Evolutionary conservation across 75 land plant genomes (phyloP), one percentile per base, ranked within the genome.

Genomic region (Isoetes taiwanensis): DNA sequence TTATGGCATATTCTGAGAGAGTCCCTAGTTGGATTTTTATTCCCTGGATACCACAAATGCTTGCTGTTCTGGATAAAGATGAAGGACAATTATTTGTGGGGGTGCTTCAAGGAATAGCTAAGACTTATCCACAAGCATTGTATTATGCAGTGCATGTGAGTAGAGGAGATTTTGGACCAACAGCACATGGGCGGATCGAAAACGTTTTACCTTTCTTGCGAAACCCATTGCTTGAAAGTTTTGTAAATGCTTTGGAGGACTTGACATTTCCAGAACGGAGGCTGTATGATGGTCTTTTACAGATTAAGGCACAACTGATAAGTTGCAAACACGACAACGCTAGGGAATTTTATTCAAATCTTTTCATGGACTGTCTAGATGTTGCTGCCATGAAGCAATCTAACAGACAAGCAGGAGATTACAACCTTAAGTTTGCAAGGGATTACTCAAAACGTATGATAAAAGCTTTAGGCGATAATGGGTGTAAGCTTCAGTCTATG

Each of bases 1-100:
- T 75, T 30, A 20, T 40, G 10, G 3, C 40, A 2, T 65, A 46
- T 17, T 32, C 56, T 20, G 42, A 60, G 28, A 27, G 58, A 10
- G 59, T 73, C 20, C 53, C 70, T 25, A 66, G 65, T 26, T 72
- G 76, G 76, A 53, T 75, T 28, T 75, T 75, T 56, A 59, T 75
- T 39, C 41, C 64, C 6, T 75, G 78, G 78, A 71, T 75, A 38
- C 76, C 78, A 32, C 78, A 75, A 34, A 72, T 75, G 54, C 76
- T 75, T 27, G 75, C 76, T 11, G 50, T 54, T 28, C 30, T 75
- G 19, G 78, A 75, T 24, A 56, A 59, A 55, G 69, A 72, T 32
- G 76, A 65, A 39, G 78, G 78, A 17, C 32, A 6, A 30, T 43
- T 55, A 14, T 61, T 72, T 38, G 64, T 72, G 8, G 41, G 48